Percentiles rank a stretch among this genome's conserved stretches.
These are phyloP conservation scores for Fraxinus cuspidata DNA, from an alignment of 257 asterid genomes.

Conservation along the genomic window DNA sequence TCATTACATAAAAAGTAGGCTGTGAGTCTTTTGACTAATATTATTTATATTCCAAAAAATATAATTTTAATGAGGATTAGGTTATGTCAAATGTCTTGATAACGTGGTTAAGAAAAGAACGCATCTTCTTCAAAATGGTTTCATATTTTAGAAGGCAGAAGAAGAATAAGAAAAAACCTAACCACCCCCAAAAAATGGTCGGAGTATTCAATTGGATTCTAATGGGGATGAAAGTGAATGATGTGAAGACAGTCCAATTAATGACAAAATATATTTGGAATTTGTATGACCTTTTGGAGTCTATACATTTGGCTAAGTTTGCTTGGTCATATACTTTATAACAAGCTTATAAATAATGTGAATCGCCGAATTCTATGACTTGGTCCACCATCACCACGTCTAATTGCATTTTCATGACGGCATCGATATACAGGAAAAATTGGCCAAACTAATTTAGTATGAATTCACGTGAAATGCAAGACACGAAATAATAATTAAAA, in stretches of 20 bases:
- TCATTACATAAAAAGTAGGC: slow-evolving; percentile 21
- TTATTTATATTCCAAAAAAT: neutral
- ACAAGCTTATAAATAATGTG: neutral
- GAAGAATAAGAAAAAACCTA: slow-evolving; percentile 20
- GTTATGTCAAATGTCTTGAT: neutral
- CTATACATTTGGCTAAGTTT: neutral
- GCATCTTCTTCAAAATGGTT: slow-evolving; percentile 16
- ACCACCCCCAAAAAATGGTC: slow-evolving; percentile 22
- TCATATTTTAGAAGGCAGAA: slow-evolving; percentile 25
- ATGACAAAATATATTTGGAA: slow-evolving; percentile 22
- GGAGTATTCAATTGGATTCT: slow-evolving; percentile 19
- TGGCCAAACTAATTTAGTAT: neutral
- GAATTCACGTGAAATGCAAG: neutral
- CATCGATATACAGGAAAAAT: neutral
- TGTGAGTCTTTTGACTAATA: slow-evolving; percentile 20
- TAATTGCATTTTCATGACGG: neutral
- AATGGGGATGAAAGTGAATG: slow-evolving; percentile 1
- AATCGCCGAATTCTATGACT: slow-evolving; percentile 27
- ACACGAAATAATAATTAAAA: no score
- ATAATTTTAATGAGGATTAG: neutral
- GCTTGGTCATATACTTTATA: neutral
- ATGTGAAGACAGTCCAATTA: slow-evolving; percentile 2
- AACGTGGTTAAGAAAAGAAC: slow-evolving; percentile 31
- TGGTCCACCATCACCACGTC: neutral
- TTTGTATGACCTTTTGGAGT: slow-evolving; percentile 20